Evolutionary conservation across 208 protist species (phyloP).

Genomic region (Trypanosoma mega): DNA sequence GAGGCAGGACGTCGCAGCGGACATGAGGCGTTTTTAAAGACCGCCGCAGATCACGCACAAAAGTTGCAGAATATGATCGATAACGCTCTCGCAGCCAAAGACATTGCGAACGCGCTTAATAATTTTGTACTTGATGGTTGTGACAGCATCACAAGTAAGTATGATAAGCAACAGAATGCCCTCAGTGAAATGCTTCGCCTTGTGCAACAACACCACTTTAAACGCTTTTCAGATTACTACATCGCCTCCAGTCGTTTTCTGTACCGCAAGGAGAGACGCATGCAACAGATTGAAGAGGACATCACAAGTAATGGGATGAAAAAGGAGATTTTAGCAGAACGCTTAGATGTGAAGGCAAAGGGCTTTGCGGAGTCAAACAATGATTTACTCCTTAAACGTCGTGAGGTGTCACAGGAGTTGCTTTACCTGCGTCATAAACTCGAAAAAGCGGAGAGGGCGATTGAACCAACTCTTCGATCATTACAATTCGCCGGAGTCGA

Average conservation of each 20-base stretch:
- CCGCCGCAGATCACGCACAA: conserved; percentile 65
- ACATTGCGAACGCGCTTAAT: conserved; percentile 80
- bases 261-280: conserved; percentile 78
- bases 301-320: conserved; percentile 74
- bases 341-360: conserved; percentile 76
- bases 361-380: conserved; percentile 70
- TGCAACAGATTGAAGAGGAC: conserved; percentile 71
- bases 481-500: conserved; percentile 64
- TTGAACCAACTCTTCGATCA: conserved; percentile 74
- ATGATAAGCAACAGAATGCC: conserved; percentile 84
- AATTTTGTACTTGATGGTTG: conserved; percentile 88
- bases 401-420: conserved; percentile 72
- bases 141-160: conserved; percentile 81
- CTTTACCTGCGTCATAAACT: conserved; percentile 60
- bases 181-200: conserved; percentile 77
- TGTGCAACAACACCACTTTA: conserved; percentile 86
- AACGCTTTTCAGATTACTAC: conserved; percentile 89
- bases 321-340: conserved; percentile 66
- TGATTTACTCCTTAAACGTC: conserved; percentile 40
- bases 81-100: conserved; percentile 70
- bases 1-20: conserved; percentile 82
- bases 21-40: conserved; percentile 75
- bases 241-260: conserved; percentile 79
- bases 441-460: conserved; percentile 54
- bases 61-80: conserved; percentile 82